phyloP scores from a whole-genome alignment of 441 rosid genomes.

The Daphne laureola region DNA sequence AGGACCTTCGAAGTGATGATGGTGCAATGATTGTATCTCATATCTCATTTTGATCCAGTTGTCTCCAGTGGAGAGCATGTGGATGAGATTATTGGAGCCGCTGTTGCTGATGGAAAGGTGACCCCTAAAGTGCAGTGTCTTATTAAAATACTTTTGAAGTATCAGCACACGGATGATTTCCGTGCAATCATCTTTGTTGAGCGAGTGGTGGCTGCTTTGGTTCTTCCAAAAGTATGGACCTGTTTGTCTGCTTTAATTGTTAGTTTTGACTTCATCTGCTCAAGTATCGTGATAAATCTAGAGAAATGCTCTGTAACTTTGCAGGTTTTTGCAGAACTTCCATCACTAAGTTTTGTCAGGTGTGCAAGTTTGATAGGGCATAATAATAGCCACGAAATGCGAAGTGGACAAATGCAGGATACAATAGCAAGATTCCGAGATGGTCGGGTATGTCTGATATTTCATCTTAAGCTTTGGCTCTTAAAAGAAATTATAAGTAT shows the following conservation, averaged over 20 bases:
- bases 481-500: constrained; percentile 7
- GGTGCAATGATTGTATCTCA: constrained; percentile 13
- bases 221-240: constrained; percentile 85
- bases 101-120: constrained; percentile 99
- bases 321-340: constrained; percentile 91
- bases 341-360: constrained; percentile 78
- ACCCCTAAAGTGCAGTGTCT: constrained; percentile 96
- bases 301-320: constrained; percentile 13
- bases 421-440: constrained; percentile 90
- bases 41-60: constrained; percentile 39
- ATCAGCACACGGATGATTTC: constrained; percentile 90
- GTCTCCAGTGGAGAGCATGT: constrained; percentile 99
- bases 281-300: constrained; percentile 5
- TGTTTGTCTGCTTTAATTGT: constrained; percentile 8
- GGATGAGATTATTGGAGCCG: constrained; percentile 91
- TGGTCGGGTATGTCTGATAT: constrained; percentile 67
- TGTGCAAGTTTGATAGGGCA: constrained; percentile 98
- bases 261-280: constrained; percentile 1
- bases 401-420: constrained; percentile 94
- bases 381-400: constrained; percentile 97
- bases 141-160: constrained; percentile 77
- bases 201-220: constrained; percentile 96
- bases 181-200: constrained; percentile 99
- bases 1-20: too few species aligned
- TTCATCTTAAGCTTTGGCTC: constrained; percentile 6